These are phyloP conservation scores for Ophiostoma tasmaniense DNA, from an alignment of 2,329 filamentous ascomycete genomes.

Conservation along the genomic window DNA sequence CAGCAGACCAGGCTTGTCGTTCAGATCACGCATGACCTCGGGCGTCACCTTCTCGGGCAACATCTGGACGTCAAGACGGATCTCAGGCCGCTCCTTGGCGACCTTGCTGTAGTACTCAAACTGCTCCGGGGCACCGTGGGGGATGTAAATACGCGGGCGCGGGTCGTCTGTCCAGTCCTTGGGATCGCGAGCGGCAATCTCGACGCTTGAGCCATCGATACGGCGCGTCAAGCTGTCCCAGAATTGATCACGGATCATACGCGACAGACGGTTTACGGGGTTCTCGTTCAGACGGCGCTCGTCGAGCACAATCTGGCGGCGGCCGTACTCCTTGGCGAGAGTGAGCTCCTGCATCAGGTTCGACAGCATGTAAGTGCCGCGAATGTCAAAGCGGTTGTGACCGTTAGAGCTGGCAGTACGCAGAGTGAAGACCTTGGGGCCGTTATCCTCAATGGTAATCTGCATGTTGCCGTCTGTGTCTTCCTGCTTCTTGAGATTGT, in stretches of 20 bases:
- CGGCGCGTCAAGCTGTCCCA: conserved; percentile 86
- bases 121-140: conserved; percentile 75
- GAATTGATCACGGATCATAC: conserved; percentile 82
- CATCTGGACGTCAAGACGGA: conserved; percentile 77
- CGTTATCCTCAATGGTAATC: conserved; percentile 93
- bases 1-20: conserved; percentile 77
- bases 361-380: conserved; percentile 94
- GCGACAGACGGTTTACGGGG: conserved; percentile 76
- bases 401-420: conserved; percentile 81
- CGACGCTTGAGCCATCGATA: conserved; percentile 82
- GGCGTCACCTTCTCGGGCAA: conserved; percentile 71
- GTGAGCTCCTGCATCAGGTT: conserved; percentile 93
- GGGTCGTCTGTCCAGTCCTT: conserved; percentile 94
- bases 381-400: conserved; percentile 79
- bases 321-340: conserved; percentile 81
- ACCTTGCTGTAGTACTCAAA: conserved; percentile 80
- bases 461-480: conserved; percentile 93
- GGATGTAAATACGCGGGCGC: conserved; percentile 84
- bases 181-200: conserved; percentile 76
- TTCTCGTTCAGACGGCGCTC: conserved; percentile 91
- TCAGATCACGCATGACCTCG: conserved; percentile 73
- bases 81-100: conserved; percentile 68
- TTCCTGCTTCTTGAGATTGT: conserved; percentile 72
- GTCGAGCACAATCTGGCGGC: conserved; percentile 83
- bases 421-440: conserved; percentile 79